Conservation (phyloP, 495 filamentous ascomycete species). For the Pyrenopolyporus hunteri region DNA sequence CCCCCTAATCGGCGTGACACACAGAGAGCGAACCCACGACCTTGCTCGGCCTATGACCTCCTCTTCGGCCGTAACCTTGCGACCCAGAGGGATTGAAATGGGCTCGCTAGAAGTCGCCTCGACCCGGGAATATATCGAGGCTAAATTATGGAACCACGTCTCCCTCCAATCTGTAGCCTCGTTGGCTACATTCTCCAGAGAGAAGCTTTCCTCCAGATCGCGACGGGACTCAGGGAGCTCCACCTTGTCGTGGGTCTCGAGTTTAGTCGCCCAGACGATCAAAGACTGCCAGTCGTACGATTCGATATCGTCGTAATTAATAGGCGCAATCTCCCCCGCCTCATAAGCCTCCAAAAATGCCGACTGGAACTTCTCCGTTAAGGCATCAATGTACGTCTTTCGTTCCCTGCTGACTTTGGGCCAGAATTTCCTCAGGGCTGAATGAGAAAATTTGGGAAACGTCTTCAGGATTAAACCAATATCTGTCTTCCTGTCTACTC, state of each 20-base stretch:
- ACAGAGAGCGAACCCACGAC: conserved; percentile 45
- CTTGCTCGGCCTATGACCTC: conserved; percentile 30
- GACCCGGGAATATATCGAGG: conserved; percentile 54
- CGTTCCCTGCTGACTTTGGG: conserved; percentile 61
- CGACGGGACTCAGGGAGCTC: conserved; percentile 48
- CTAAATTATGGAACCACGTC: conserved; percentile 47
- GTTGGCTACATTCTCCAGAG: conserved; percentile 39
- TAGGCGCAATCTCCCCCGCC: conserved; percentile 64
- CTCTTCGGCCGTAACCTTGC: conserved; percentile 7
- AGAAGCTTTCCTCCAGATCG: conserved; percentile 41
- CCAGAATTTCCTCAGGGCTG: conserved; percentile 67
- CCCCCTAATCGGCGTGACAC: conserved; percentile 43
- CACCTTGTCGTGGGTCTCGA: conserved; percentile 46
- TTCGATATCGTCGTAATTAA: conserved; percentile 74
- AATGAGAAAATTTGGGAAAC: conserved; percentile 66
- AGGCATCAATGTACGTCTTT: conserved; percentile 65
- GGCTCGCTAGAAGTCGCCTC: conserved; percentile 46
- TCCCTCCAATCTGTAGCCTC: conserved; percentile 56
- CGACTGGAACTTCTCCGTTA: conserved; percentile 79
- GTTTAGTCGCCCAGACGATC: conserved; percentile 69
- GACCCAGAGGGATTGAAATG: conserved; percentile 32
- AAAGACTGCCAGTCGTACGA: conserved; percentile 78
- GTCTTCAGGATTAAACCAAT: conserved; percentile 73
- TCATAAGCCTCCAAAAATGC: conserved; percentile 79
- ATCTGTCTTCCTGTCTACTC: conserved; percentile 69